These are phyloP conservation scores for Hordeum pubiflorum DNA, from an alignment of 202 grass and related monocot genomes.

Conservation along the genomic window DNA sequence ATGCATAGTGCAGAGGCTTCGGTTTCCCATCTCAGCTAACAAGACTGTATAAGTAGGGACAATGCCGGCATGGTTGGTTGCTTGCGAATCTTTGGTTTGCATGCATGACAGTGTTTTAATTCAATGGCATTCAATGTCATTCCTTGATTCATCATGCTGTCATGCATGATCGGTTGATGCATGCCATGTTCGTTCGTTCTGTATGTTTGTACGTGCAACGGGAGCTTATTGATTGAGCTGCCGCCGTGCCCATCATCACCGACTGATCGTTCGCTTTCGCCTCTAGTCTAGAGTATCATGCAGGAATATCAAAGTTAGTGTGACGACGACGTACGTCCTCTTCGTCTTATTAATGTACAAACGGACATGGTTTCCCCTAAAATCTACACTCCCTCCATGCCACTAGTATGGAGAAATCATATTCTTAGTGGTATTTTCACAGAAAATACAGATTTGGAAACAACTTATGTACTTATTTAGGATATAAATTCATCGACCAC, in stretches of 20 bases:
- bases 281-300: background rate
- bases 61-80: background rate
- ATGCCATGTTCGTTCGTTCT: background rate
- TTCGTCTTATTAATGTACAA: background rate
- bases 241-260: background rate
- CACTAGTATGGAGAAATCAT: too few relatives aligned
- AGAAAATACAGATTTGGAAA: too few relatives aligned
- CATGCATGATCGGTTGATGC: background rate
- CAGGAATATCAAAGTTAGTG: background rate
- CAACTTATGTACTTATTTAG: too few relatives aligned
- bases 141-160: background rate
- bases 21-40: background rate
- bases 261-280: background rate
- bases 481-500: too few relatives aligned
- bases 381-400: too few relatives aligned
- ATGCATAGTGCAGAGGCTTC: background rate
- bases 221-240: slow-evolving; percentile 1
- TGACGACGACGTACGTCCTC: background rate
- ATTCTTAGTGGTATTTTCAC: too few relatives aligned
- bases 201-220: background rate
- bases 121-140: slow-evolving; percentile 2
- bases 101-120: background rate
- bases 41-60: background rate
- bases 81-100: background rate
- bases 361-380: background rate